Conservation (phyloP, 768 basidiomycete genomes). For the Rhizopogon vinicolor region DNA sequence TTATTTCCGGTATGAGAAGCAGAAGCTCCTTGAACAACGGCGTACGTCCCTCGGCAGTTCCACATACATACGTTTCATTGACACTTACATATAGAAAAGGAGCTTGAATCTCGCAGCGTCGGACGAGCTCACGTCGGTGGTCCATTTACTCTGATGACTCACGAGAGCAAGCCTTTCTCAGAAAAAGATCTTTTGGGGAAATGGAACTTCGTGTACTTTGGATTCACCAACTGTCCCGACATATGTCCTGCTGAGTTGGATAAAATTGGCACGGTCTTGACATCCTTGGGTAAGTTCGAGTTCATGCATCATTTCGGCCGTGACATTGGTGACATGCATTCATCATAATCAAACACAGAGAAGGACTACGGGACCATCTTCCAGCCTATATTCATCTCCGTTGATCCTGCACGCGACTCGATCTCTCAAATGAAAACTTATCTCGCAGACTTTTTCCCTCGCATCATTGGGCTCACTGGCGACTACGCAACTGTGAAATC, state of each 20-base stretch:
- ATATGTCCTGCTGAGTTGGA: constrained; percentile 98
- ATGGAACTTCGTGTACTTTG: constrained; percentile 94
- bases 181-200: constrained; percentile 82
- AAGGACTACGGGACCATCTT: constrained; percentile 66
- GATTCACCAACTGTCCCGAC: constrained; percentile 99
- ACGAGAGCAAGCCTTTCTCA: constrained; percentile 67
- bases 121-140: constrained; percentile 91
- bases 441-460: constrained; percentile 85
- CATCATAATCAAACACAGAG: constrained; percentile 38
- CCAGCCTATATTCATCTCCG: constrained; percentile 91
- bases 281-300: constrained; percentile 55
- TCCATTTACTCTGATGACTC: constrained; percentile 73
- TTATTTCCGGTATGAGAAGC: constrained; percentile 90
- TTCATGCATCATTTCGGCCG: not conserved
- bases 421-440: constrained; percentile 57
- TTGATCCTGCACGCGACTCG: constrained; percentile 91
- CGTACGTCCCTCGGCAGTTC: constrained; percentile 39
- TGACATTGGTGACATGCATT: not conserved
- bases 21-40: constrained; percentile 66
- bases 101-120: constrained; percentile 64
- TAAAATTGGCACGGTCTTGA: constrained; percentile 80
- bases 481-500: constrained; percentile 81
- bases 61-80: not conserved
- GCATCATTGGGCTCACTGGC: constrained; percentile 85
- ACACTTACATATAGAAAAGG: constrained; percentile 50